A percentile compares a stretch with the other conserved stretches of the same genome.
Evolutionary conservation across 2,329 filamentous ascomycete genomes (phyloP).

Genomic region (Tolypocladium tundrense): DNA sequence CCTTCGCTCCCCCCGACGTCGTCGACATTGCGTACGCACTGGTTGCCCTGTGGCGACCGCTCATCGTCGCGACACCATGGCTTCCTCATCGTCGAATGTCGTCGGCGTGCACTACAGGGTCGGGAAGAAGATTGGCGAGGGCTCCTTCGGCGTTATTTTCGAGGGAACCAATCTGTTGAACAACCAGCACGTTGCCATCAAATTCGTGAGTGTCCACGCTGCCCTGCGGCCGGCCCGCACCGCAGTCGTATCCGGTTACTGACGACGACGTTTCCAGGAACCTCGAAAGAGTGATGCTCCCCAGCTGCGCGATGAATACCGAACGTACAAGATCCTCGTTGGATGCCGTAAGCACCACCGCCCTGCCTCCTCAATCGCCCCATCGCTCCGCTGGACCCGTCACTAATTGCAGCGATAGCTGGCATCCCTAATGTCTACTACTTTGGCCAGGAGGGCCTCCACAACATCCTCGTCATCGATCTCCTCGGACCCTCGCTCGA

Average conservation of each 20-base stretch:
- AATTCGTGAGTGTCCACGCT: conserved; percentile 63
- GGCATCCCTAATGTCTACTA: conserved; percentile 99
- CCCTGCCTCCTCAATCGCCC: not conserved
- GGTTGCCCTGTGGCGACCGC: conserved; percentile 2
- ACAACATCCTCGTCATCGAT: conserved; percentile 98
- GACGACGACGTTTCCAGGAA: conserved; percentile 49
- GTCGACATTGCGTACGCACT: not conserved
- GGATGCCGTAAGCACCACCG: conserved; percentile 72
- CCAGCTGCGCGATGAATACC: conserved; percentile 94
- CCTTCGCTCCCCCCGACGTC: not conserved
- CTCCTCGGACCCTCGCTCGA: conserved; percentile 89
- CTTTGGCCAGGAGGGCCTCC: conserved; percentile 94
- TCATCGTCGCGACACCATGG: conserved; percentile 43
- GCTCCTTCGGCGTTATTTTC: conserved; percentile 96
- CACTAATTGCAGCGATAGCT: conserved; percentile 42
- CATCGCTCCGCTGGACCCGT: not conserved
- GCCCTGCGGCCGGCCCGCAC: not conserved
- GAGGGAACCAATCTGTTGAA: conserved; percentile 97
- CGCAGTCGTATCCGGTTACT: not conserved
- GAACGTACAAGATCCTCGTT: conserved; percentile 98
- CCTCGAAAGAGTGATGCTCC: conserved; percentile 97
- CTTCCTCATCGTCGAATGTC: conserved; percentile 87
- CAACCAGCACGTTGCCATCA: conserved; percentile 98
- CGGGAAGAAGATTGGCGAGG: conserved; percentile 98
- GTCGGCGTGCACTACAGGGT: conserved; percentile 98